Percentiles rank a stretch among this genome's conserved stretches.
Conservation (phyloP, 2,329 filamentous ascomycete species). For the Fusarium brachygibbosum region DNA sequence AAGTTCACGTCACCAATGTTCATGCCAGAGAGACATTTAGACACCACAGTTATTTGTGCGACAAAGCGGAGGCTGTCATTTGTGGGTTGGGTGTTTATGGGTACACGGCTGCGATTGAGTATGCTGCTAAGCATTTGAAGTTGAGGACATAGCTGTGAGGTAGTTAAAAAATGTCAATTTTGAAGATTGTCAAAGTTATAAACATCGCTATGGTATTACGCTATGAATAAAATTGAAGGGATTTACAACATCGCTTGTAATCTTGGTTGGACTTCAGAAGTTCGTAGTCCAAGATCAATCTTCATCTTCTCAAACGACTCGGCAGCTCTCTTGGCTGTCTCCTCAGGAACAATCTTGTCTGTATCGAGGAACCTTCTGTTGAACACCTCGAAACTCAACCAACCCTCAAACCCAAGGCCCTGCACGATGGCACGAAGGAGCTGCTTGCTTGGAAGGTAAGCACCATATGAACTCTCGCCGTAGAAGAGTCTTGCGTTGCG, state of each 20-base stretch:
- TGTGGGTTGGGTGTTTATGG: constrained; percentile 75
- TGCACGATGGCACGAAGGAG: constrained; percentile 73
- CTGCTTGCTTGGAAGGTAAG: constrained; percentile 75
- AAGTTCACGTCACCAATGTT: constrained; percentile 83
- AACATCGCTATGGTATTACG: constrained; percentile 19
- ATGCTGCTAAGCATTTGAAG: constrained; percentile 62
- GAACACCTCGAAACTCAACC: constrained; percentile 80
- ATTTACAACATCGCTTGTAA: constrained; percentile 54
- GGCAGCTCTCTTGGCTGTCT: constrained; percentile 68
- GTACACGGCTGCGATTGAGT: constrained; percentile 72
- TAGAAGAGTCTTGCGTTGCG: constrained; percentile 75
- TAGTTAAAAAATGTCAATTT: no score
- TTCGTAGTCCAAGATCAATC: constrained; percentile 53
- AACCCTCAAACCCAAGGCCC: constrained; percentile 75
- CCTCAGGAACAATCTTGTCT: constrained; percentile 73
- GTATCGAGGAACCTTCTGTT: constrained; percentile 51
- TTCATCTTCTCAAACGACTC: constrained; percentile 66
- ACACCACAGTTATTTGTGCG: constrained; percentile 78
- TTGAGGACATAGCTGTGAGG: constrained; percentile 48
- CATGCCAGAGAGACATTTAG: constrained; percentile 78
- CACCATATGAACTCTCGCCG: constrained; percentile 70
- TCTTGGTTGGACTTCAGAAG: constrained; percentile 43
- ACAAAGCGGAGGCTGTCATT: constrained; percentile 81
- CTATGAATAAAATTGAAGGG: background rate
- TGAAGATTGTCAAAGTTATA: background rate